Evolutionary conservation across 164 flowering plant genomes (phyloP), one percentile per base, ranked within the genome.

Genomic region (Piper betle): DNA sequence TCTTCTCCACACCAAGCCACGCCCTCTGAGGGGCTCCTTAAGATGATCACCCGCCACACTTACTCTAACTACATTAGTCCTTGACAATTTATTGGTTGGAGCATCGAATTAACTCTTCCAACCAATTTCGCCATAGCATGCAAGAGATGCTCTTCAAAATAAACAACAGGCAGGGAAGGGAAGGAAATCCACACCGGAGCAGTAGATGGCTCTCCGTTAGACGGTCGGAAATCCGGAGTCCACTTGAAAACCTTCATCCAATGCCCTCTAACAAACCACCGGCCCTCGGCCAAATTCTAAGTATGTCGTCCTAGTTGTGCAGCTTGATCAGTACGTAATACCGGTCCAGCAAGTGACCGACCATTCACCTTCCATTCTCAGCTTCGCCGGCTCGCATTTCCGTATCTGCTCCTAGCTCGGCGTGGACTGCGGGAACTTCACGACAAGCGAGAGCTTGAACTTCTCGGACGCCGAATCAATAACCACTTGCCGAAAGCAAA

Each of bases 211-310:
- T 55, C 39, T 39, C 15, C 58, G 25, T 33, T 15, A 0, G 50
- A 46, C 10, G 50, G 10, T 25, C 58, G 10, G 58, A 55, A 55
- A 55, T 39, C 1, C 16, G 39, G 39, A 4, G 58, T 55, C 58
- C 58, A 55, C 16, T 55, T 55, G 33, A 55, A 33, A 2, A 55
- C 58, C 58, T 19, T 55, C 58, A 55, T 55, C 39, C 25, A 15
- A 55, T 33, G 58, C 39, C 58, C 58, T 2, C 25, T 15, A 9
- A 55, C 11, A 17, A 55, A 55, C 58, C 58, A 55, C 5, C 16
- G 37, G 33, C 13, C 12, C 25, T 55, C 13, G 25, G 12, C 39
- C 58, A 55, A 25, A 55, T 17, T 3, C 38, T 25, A 6, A 55
- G 19, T 39, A 25, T 9, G 58, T 33, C 58, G 6, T 38, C 58